Evolutionary conservation across 305 asterid species (phyloP).

Genomic region (Euphrasia arctica): DNA sequence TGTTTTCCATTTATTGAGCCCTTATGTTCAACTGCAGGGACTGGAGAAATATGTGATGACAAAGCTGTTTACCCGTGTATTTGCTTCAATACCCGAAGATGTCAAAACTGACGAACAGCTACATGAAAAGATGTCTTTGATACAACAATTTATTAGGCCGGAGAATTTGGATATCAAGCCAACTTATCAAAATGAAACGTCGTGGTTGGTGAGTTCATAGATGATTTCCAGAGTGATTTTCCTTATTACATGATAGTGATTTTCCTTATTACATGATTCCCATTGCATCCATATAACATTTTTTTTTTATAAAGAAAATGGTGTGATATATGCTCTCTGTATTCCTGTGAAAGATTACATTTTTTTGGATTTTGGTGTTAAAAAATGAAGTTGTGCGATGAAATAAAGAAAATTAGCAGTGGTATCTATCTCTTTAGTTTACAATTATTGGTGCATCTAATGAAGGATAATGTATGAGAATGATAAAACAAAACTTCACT

Average conservation of each 20-base stretch:
- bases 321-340: neutral
- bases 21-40: slow-evolving; percentile 51
- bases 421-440: neutral
- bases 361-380: neutral
- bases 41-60: slow-evolving; percentile 97
- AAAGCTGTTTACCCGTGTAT: slow-evolving; percentile 68
- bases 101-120: slow-evolving; percentile 81
- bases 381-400: neutral
- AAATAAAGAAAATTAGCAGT: neutral
- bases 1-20: neutral
- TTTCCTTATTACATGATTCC: too few species aligned
- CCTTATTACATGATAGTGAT: neutral
- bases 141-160: slow-evolving; percentile 92
- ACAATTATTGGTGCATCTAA: neutral
- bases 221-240: slow-evolving; percentile 18
- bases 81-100: slow-evolving; percentile 91
- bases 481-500: slow-evolving; percentile 17
- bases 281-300: neutral
- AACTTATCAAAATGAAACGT: slow-evolving; percentile 75
- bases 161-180: slow-evolving; percentile 93
- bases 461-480: neutral
- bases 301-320: neutral
- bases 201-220: slow-evolving; percentile 86
- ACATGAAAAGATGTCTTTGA: slow-evolving; percentile 73
- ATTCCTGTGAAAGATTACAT: neutral